Evolutionary conservation across 768 basidiomycete genomes (phyloP).

Genomic region (Lactifluus pinguis): DNA sequence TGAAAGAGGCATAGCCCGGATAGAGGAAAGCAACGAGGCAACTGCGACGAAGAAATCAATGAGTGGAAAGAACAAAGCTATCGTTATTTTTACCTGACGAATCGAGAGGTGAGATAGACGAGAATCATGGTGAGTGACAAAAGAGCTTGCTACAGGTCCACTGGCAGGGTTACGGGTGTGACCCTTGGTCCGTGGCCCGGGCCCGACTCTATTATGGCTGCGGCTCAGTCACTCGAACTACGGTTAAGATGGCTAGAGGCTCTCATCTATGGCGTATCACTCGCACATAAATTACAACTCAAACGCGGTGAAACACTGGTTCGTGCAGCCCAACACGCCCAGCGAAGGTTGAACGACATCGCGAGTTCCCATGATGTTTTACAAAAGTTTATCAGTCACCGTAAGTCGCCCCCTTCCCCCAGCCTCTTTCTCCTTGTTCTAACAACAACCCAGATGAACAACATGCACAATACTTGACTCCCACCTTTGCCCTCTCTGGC

Average conservation of each 20-base stretch:
- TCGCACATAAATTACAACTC: conserved; percentile 30
- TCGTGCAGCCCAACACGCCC: conserved; percentile 51
- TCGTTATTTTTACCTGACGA: background rate
- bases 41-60: conserved; percentile 28
- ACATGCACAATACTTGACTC: conserved; percentile 64
- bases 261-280: conserved; percentile 45
- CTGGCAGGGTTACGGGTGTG: too few species aligned
- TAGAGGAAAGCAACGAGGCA: conserved; percentile 78
- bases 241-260: conserved; percentile 77
- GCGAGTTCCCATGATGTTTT: conserved; percentile 65
- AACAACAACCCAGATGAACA: conserved; percentile 50
- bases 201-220: conserved; percentile 33
- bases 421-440: background rate
- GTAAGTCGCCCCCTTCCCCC: conserved; percentile 33
- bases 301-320: conserved; percentile 49
- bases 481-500: conserved; percentile 68
- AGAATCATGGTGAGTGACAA: background rate
- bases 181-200: too few species aligned
- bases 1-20: conserved; percentile 95
- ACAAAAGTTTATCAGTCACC: conserved; percentile 64
- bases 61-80: too few species aligned
- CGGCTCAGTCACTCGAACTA: conserved; percentile 61
- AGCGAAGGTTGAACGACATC: conserved; percentile 44
- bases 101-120: conserved; percentile 12
- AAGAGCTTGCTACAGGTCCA: background rate